Evolutionary conservation across 1,139 yeast genomes (phyloP).

Genomic region (Scheffersomyces titani): DNA sequence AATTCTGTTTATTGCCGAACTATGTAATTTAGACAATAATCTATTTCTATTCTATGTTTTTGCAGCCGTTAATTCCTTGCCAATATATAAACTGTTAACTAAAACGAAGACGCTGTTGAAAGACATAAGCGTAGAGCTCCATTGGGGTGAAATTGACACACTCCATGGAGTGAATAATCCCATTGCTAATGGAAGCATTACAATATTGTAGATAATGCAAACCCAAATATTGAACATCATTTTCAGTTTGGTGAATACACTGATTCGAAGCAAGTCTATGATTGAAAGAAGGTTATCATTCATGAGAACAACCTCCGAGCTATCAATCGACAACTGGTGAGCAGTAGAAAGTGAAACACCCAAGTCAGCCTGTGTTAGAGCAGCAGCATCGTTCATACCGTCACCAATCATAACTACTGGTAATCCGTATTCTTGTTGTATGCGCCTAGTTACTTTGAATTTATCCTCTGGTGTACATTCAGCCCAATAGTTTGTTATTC

Average conservation of each 20-base stretch:
- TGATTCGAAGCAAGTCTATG: neutral
- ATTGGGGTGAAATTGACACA: neutral
- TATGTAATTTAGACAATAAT: neutral
- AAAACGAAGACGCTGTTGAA: neutral
- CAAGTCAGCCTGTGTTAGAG: neutral
- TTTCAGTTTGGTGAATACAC: neutral
- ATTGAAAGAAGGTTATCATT: neutral
- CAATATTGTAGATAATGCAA: neutral
- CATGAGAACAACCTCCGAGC: neutral
- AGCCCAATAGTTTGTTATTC: neutral
- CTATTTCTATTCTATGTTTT: neutral
- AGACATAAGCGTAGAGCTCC: neutral
- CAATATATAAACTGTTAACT: neutral
- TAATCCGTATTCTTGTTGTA: neutral
- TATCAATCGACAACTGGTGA: neutral
- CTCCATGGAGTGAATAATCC: neutral
- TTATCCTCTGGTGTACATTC: conserved; percentile 1
- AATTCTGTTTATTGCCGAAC: neutral
- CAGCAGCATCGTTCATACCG: conserved; percentile 1
- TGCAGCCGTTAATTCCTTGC: neutral
- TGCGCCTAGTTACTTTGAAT: neutral
- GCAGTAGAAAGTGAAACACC: neutral
- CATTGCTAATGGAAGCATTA: neutral
- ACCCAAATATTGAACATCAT: conserved; percentile 1
- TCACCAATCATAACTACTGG: neutral